These are phyloP conservation scores for Umbelopsis sp. DNA, from an alignment of 371 early-diverging fungal genomes.

Conservation along the genomic window DNA sequence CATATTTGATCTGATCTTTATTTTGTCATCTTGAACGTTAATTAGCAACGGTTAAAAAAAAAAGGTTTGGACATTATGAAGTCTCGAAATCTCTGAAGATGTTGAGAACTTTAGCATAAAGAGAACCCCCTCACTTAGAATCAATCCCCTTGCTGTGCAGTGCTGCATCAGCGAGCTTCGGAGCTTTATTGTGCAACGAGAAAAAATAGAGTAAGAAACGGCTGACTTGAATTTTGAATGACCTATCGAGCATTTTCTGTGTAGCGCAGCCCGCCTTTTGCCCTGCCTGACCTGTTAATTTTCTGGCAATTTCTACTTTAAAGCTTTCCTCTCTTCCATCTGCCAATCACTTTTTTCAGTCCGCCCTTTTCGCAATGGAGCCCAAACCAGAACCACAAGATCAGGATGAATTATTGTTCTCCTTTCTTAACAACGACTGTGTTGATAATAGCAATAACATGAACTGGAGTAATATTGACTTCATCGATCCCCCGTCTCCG, in stretches of 20 bases:
- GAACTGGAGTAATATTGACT: slow-evolving; percentile 8
- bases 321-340: background rate
- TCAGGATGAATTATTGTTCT: slow-evolving; percentile 11
- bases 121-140: background rate
- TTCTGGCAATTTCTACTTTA: slow-evolving; percentile 10
- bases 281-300: background rate
- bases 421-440: slow-evolving; percentile 11
- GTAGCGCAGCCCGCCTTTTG: too few species aligned
- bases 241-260: too few species aligned
- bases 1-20: too few species aligned
- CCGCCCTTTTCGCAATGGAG: background rate
- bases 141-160: background rate
- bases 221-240: background rate
- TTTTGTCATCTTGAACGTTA: too few species aligned
- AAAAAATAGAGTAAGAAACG: background rate
- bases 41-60: too few species aligned
- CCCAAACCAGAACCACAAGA: slow-evolving; percentile 13
- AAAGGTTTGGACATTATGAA: too few species aligned
- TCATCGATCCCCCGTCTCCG: slow-evolving; percentile 3
- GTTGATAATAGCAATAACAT: background rate
- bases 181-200: background rate
- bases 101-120: too few species aligned
- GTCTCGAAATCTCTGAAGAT: too few species aligned
- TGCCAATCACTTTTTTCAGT: background rate
- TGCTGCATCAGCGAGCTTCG: background rate